Conservation (phyloP, 805 yeast genomes). For the Wickerhamiella slavikovae region DNA sequence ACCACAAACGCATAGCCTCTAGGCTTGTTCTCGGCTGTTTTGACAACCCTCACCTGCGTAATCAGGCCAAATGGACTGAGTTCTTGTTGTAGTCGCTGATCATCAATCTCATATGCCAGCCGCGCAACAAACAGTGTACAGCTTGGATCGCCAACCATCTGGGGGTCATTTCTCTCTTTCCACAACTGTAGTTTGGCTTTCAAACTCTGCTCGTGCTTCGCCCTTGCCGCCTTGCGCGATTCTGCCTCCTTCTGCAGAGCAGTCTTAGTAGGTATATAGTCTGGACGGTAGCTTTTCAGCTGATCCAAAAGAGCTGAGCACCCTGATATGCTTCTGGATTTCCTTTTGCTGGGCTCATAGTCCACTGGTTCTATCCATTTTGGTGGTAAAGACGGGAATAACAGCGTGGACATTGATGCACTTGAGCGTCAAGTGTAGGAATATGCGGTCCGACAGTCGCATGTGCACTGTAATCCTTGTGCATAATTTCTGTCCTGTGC, state of each 20-base stretch:
- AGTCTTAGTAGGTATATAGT: background rate
- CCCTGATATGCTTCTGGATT: background rate
- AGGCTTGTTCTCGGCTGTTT: constrained; percentile 32
- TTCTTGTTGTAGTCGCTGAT: constrained; percentile 41
- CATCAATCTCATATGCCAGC: constrained; percentile 40
- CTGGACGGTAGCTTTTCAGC: background rate
- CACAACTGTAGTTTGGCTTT: constrained; percentile 21
- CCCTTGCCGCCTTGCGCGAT: constrained; percentile 7
- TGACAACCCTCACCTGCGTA: constrained; percentile 37
- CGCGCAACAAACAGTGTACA: constrained; percentile 63
- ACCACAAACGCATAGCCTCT: constrained; percentile 74
- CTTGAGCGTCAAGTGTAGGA: too few species aligned
- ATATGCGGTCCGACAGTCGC: too few species aligned
- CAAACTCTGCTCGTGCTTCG: constrained; percentile 14
- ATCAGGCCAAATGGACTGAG: constrained; percentile 53
- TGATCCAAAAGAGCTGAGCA: background rate
- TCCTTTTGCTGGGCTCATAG: background rate
- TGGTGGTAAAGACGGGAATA: background rate
- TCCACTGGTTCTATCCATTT: background rate
- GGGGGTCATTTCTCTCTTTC: constrained; percentile 38
- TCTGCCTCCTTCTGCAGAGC: background rate
- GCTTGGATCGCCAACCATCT: constrained; percentile 50
- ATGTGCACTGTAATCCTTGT: too few species aligned
- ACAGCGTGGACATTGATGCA: too few species aligned
- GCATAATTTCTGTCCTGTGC: too few species aligned